Conservation (phyloP, 1,139 yeast species). For the Groenewaldozyma sp. region DNA sequence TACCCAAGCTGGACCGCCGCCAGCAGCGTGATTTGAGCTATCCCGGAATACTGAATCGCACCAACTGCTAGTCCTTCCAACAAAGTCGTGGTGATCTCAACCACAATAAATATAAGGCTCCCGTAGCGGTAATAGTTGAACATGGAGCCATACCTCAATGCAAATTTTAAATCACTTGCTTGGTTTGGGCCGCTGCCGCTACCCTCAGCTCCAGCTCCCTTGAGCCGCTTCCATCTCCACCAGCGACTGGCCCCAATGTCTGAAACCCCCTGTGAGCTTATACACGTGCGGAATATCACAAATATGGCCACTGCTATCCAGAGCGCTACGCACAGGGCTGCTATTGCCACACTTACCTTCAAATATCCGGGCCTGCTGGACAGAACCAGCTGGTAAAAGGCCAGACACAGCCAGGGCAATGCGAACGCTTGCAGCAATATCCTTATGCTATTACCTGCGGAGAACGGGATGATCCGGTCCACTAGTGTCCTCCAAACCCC, state of each 20-base stretch:
- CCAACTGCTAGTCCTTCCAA: conserved; percentile 29
- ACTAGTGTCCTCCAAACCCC: not conserved
- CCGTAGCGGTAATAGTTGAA: conserved; percentile 22
- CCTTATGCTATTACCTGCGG: conserved; percentile 23
- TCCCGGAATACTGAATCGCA: conserved; percentile 28
- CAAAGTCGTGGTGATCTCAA: conserved; percentile 20
- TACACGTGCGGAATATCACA: conserved; percentile 15
- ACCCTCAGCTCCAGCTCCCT: not conserved
- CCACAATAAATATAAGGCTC: conserved; percentile 15
- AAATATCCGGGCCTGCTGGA: conserved; percentile 15
- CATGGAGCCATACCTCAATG: conserved; percentile 25
- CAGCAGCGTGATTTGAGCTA: conserved; percentile 29
- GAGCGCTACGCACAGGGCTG: conserved; percentile 21
- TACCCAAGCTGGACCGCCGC: conserved; percentile 24
- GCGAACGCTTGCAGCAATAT: conserved; percentile 22
- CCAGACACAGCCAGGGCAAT: conserved; percentile 25
- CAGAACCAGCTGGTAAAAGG: conserved; percentile 27
- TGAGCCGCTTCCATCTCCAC: conserved; percentile 3
- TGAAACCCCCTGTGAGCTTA: not conserved
- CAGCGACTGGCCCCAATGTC: not conserved
- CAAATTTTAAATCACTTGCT: conserved; percentile 8
- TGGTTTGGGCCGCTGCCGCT: no score
- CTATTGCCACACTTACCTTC: conserved; percentile 24
- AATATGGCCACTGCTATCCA: conserved; percentile 22
- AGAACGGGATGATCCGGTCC: conserved; percentile 14